A percentile compares a stretch with the other conserved stretches of the same genome.
Conservation (phyloP, 805 yeast genomes). For the Tetrapisispora pingtungensis region DNA sequence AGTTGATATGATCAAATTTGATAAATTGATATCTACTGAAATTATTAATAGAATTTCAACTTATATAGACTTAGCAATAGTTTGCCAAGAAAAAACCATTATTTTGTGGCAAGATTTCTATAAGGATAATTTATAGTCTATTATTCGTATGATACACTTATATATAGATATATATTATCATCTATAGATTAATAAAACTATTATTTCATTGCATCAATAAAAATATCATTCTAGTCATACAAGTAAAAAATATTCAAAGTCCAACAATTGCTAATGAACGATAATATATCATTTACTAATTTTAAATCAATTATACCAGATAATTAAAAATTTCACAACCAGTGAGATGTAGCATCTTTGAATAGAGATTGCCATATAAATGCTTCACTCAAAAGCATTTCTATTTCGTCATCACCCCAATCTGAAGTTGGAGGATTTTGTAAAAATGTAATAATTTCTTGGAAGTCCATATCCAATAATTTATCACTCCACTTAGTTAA, state of each 20-base stretch:
- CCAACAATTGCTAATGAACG: not conserved
- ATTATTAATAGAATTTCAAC: slow-evolving; percentile 83
- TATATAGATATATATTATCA: not conserved
- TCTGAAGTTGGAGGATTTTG: slow-evolving; percentile 80
- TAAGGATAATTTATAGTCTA: slow-evolving; percentile 32
- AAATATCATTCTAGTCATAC: not conserved
- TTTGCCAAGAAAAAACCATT: slow-evolving; percentile 82
- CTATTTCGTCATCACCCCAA: slow-evolving; percentile 88
- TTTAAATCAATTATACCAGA: slow-evolving; percentile 1
- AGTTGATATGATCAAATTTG: slow-evolving; percentile 56
- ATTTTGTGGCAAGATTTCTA: slow-evolving; percentile 83
- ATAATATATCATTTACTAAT: no score
- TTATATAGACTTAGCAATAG: slow-evolving; percentile 79
- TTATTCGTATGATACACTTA: not conserved
- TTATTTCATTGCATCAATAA: not conserved
- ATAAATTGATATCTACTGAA: slow-evolving; percentile 66
- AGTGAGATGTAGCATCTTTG: slow-evolving; percentile 82
- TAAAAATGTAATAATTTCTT: slow-evolving; percentile 81
- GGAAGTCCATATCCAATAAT: slow-evolving; percentile 80
- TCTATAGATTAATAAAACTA: not conserved
- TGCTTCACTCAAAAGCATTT: slow-evolving; percentile 87
- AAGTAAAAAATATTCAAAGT: no score
- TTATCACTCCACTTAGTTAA: slow-evolving; percentile 76
- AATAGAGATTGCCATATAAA: slow-evolving; percentile 92
- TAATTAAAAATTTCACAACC: slow-evolving; percentile 31